Base-by-base conservation (phyloP, 768 basidiomycete species). In the Leucogyrophana mollusca region DNA sequence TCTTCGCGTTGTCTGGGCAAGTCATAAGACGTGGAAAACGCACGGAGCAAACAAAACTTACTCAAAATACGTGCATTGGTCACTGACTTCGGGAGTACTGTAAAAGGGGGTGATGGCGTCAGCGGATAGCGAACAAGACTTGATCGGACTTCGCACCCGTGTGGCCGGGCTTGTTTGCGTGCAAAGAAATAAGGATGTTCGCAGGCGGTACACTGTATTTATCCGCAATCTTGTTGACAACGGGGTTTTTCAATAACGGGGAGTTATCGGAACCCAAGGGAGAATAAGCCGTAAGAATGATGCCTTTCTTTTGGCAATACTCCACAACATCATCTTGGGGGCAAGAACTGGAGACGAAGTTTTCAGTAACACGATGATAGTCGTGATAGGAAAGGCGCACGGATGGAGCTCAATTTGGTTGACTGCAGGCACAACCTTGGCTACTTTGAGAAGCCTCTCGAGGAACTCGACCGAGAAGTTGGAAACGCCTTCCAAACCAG, bases 341-440 rank as follows among this genome's bases (percentile, higher is more conserved):
- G 63, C 81, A 83, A 22, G 79, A 77, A n/a, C 80, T 69, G 37
- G 43, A n/a, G 9, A 34, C 14, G 13, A 25, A 25, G 16, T 44
- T 22, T 14, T 10, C 38, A 33, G 46, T 23, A 43, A 18, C 33
- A 10, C 1, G 14, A 17, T 27, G 42, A 6, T 2, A 2, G 4
- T 9, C 9, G 11, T 18, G 14, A 16, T 24, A 69, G 27, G 13
- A 30, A 30, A 30, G 13, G 6, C 76, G 39, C 59, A 83, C 72
- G 85, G 83, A 59, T 87, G 85, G 30, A 81, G 69, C 61, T 85
- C 85, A 49, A 90, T 75, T 68, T 92, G 88, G 70, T 90, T 89
- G 34, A 82, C 81, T 2, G 85, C 86, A 9, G 87, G 87, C 20
- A 84, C 67, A 40, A 83, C 69, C 34, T 57, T 59, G 43, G 78